Base-by-base conservation (phyloP, 352 stramenopile species). In the Globisporangium alternatum region DNA sequence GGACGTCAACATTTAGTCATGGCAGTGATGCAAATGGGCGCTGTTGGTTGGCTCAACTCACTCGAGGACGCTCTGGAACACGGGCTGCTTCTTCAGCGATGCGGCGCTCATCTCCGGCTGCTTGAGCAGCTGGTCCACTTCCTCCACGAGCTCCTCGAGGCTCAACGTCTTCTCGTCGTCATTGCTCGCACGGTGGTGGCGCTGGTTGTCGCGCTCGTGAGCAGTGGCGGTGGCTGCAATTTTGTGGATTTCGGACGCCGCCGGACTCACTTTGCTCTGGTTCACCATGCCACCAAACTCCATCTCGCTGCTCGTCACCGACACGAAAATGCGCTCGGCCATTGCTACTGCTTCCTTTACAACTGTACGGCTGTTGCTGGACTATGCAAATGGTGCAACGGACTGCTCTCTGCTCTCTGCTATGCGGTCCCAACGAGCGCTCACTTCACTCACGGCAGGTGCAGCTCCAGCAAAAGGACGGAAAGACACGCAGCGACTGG, bases 131-230 rank as follows among this genome's bases (percentile, higher is more conserved):
- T 55, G 66, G 28, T 88, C 74, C 22, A 85, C 61, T 25, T 74
- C 67, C 25, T 77, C 76, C 13, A 88, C 74, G 33, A 88, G 71
- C 64, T 86, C 39, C 45, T 64, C 31, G 10, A 86, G 67, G 28
- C 60, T 69, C 17, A 84, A 61, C 59, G 56, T 41, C 48, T 60
- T 67, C 43, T 41, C 13, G 10, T 25, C 30, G 25, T 5, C 31
- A 19, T 44, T 37, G n/a, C 19, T 13, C 43, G 56, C 6, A 39
- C 21, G 17, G n/a, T 61, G 17, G 1, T 59, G 28, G 4, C n/a
- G 19, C 31, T 68, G 57, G 33, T 71, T 57, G 37, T 69, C 54
- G 5, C 45, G 3, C 28, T 19, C n/a, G n/a, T 15, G 2, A 15
- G 35, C 35, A 41, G 35, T 41, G 8, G 33, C 13, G 35, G 31